phyloP scores from a whole-genome alignment of 805 yeast species.

The Cephaloascus fragrans region DNA sequence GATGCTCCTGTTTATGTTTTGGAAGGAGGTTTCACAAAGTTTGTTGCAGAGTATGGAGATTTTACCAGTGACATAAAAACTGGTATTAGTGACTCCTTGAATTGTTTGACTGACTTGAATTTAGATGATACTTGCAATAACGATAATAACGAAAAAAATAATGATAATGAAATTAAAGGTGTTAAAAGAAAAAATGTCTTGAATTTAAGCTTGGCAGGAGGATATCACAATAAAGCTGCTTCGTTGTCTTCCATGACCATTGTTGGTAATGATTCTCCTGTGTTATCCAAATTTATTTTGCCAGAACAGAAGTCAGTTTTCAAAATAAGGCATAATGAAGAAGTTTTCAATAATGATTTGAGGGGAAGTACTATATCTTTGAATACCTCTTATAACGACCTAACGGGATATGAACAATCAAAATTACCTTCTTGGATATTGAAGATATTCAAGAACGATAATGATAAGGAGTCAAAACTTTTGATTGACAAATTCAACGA shows the following conservation, averaged over 20 bases:
- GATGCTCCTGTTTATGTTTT: constrained; percentile 31
- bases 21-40: constrained; percentile 28
- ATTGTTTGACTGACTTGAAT: constrained; percentile 1
- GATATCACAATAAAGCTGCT: constrained; percentile 2
- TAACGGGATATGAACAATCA: constrained; percentile 8
- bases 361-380: constrained; percentile 13
- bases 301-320: constrained; percentile 29
- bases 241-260: constrained; percentile 3
- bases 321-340: constrained; percentile 44
- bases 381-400: constrained; percentile 7
- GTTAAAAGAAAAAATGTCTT: constrained; percentile 1
- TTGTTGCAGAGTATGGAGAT: constrained; percentile 10
- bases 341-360: constrained; percentile 23
- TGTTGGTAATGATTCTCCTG: constrained; percentile 16
- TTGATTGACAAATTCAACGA: constrained; percentile 46
- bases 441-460: constrained; percentile 7
- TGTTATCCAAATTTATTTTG: constrained; percentile 42
- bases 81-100: not conserved
- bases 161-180: constrained; percentile 1
- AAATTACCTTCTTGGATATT: constrained; percentile 49
- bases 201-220: not conserved
- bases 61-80: not conserved
- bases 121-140: not conserved
- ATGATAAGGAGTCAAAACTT: no score
- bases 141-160: not conserved